These are phyloP conservation scores for Claviceps quebecensis DNA, from an alignment of 2,329 filamentous ascomycete species.

Conservation along the genomic window DNA sequence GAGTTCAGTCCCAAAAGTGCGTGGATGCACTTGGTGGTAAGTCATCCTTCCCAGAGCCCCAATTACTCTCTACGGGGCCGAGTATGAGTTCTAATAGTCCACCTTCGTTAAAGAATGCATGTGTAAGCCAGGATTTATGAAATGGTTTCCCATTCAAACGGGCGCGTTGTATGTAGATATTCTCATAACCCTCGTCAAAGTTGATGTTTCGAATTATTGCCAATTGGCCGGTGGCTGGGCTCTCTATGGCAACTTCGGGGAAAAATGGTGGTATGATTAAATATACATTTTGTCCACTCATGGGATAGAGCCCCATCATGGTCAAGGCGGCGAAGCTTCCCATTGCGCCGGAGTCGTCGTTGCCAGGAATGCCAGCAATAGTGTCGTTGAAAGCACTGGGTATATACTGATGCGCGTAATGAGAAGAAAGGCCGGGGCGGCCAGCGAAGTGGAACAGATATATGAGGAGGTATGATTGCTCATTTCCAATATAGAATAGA, in stretches of 20 bases:
- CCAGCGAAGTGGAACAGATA: slow-evolving; percentile 53
- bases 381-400: slow-evolving; percentile 54
- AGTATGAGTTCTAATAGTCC: slow-evolving; percentile 42
- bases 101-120: slow-evolving; percentile 44
- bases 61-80: slow-evolving; percentile 34
- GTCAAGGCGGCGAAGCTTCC: slow-evolving; percentile 35
- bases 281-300: slow-evolving; percentile 39
- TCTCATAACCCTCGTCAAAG: slow-evolving; percentile 30
- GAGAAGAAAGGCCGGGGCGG: slow-evolving; percentile 40
- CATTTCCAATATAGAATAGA: slow-evolving; percentile 55
- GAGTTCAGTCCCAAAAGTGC: slow-evolving; percentile 10
- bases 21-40: slow-evolving; percentile 13
- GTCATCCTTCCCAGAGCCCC: slow-evolving; percentile 7
- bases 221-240: slow-evolving; percentile 12
- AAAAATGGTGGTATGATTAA: slow-evolving; percentile 39
- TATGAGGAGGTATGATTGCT: slow-evolving; percentile 36
- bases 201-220: slow-evolving; percentile 17
- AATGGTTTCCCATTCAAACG: slow-evolving; percentile 40
- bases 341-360: slow-evolving; percentile 41
- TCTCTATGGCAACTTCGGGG: slow-evolving; percentile 25
- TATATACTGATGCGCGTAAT: slow-evolving; percentile 50
- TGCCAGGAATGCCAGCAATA: slow-evolving; percentile 41
- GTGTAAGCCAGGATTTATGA: slow-evolving; percentile 44
- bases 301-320: slow-evolving; percentile 40
- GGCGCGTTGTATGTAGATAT: slow-evolving; percentile 45